Percentiles rank a stretch among this genome's conserved stretches.
Evolutionary conservation across 2,329 filamentous ascomycete genomes (phyloP).

Genomic region (Cytospora mali): DNA sequence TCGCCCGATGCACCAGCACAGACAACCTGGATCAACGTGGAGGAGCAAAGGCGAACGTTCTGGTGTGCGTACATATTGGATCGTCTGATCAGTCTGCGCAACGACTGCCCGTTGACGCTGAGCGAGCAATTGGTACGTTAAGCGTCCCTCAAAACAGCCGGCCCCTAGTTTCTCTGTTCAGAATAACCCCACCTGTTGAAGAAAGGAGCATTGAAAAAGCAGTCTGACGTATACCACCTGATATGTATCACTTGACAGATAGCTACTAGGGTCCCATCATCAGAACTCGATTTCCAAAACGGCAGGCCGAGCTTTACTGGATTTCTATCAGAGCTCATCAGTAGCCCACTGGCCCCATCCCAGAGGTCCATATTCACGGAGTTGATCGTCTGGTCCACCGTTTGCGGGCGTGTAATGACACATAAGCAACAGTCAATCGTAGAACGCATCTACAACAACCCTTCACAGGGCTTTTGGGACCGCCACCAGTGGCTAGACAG

Average conservation of each 20-base stretch:
- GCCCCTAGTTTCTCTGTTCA: slow-evolving; percentile 9
- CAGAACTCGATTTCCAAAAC: slow-evolving; percentile 34
- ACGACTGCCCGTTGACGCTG: slow-evolving; percentile 31
- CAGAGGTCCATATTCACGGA: not conserved
- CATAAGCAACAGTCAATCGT: slow-evolving; percentile 11
- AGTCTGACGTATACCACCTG: not conserved
- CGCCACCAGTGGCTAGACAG: slow-evolving; percentile 34
- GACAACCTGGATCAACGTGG: slow-evolving; percentile 29
- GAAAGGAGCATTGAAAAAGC: not conserved
- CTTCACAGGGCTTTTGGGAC: slow-evolving; percentile 31
- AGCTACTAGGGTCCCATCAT: slow-evolving; percentile 33
- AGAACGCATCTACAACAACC: slow-evolving; percentile 28
- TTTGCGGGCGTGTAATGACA: not conserved
- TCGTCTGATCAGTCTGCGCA: slow-evolving; percentile 32
- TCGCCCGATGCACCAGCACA: slow-evolving; percentile 2
- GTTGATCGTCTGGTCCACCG: slow-evolving; percentile 6
- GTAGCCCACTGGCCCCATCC: slow-evolving; percentile 14
- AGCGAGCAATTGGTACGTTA: slow-evolving; percentile 33
- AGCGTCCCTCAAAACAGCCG: not conserved
- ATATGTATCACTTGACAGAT: slow-evolving; percentile 25
- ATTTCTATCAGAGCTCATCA: slow-evolving; percentile 32
- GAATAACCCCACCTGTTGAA: not conserved
- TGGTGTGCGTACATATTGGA: slow-evolving; percentile 36
- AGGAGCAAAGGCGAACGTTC: slow-evolving; percentile 34
- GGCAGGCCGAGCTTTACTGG: slow-evolving; percentile 30